Conservation (phyloP, 2,329 filamentous ascomycete species). For the Plenodomus tracheiphilus region DNA sequence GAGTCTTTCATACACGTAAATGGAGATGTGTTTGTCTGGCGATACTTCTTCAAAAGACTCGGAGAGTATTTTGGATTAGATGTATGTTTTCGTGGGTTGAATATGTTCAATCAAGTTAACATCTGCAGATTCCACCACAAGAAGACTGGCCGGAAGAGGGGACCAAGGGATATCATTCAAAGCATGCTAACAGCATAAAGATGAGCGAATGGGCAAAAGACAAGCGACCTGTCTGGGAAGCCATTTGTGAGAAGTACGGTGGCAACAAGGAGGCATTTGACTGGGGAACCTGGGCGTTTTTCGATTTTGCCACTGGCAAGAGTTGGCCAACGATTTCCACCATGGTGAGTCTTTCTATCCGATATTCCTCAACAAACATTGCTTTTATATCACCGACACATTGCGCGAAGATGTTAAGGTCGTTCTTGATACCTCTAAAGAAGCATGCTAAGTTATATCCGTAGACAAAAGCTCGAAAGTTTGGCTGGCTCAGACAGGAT, state of each 20-base stretch:
- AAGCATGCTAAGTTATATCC: too few relatives aligned
- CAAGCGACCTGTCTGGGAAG: not conserved
- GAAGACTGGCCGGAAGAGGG: too few relatives aligned
- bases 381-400: too few relatives aligned
- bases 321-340: conserved; percentile 22
- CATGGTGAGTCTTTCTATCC: too few relatives aligned
- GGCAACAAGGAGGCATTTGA: conserved; percentile 4
- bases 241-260: conserved; percentile 1
- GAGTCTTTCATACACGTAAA: conserved; percentile 4
- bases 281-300: conserved; percentile 5
- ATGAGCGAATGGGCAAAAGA: conserved; percentile 2
- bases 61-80: not conserved
- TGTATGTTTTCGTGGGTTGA: too few relatives aligned
- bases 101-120: too few relatives aligned
- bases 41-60: not conserved
- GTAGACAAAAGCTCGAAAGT: too few relatives aligned
- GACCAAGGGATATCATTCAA: not conserved
- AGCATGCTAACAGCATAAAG: not conserved
- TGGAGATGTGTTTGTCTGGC: conserved; percentile 2
- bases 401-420: too few relatives aligned
- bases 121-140: too few relatives aligned
- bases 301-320: conserved; percentile 2
- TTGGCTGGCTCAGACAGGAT: too few relatives aligned
- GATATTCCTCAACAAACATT: too few relatives aligned
- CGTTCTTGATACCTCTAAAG: too few relatives aligned